Percentiles rank a stretch among this genome's conserved stretches.
These are phyloP conservation scores for Urostyla sp. DNA, from an alignment of 73 alveolate species.

Conservation along the genomic window DNA sequence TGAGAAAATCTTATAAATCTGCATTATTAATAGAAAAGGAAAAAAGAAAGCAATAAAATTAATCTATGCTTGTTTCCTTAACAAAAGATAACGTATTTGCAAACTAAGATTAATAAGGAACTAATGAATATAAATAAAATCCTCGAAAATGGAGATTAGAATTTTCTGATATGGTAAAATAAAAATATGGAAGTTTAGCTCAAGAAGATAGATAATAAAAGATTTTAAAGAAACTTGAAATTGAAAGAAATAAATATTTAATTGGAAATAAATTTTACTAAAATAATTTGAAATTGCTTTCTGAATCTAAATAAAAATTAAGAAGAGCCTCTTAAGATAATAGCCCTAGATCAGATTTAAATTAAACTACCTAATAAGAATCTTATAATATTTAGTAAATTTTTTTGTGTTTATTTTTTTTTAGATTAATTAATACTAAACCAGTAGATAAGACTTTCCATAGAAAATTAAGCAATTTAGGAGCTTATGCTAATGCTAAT, in stretches of 20 bases:
- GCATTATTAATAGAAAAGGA: too few relatives aligned
- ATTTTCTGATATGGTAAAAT: background rate
- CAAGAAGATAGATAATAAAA: conserved; percentile 1
- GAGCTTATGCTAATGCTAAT: conserved; percentile 52
- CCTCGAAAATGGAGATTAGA: conserved; percentile 1
- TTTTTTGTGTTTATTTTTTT: background rate
- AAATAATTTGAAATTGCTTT: background rate
- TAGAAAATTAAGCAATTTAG: conserved; percentile 35
- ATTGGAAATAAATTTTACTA: background rate
- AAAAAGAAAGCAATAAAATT: too few relatives aligned
- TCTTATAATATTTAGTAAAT: conserved; percentile 13
- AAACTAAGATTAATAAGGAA: too few relatives aligned
- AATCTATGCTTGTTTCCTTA: too few relatives aligned
- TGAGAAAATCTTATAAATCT: too few relatives aligned
- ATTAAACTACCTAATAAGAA: background rate
- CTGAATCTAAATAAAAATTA: background rate
- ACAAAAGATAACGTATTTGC: too few relatives aligned
- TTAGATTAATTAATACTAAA: background rate
- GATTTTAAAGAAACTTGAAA: conserved; percentile 3
- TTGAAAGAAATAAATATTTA: conserved; percentile 4
- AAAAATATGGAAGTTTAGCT: background rate
- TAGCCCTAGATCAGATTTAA: background rate
- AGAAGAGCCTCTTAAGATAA: background rate
- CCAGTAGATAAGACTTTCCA: conserved; percentile 36
- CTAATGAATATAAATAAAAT: too few relatives aligned